These are phyloP conservation scores for Plantago major DNA, from an alignment of 257 asterid species.

Conservation along the genomic window DNA sequence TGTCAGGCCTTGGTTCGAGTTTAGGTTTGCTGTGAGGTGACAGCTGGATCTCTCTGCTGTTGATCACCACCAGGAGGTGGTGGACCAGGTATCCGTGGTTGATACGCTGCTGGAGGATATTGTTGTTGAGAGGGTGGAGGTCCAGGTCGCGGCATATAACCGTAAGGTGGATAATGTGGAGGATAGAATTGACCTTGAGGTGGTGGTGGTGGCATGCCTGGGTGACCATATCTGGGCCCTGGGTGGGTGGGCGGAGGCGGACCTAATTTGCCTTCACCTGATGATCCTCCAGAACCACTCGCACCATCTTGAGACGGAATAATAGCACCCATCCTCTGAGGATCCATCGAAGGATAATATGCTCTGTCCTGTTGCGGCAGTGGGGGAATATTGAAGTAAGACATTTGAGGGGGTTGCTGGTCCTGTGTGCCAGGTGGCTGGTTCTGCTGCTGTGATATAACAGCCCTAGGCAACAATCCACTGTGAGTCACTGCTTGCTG, in stretches of 20 bases:
- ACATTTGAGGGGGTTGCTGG: conserved; percentile 59
- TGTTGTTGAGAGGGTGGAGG: conserved; percentile 59
- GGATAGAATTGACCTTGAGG: conserved; percentile 68
- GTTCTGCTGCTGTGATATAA: conserved; percentile 88
- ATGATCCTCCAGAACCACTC: conserved; percentile 50
- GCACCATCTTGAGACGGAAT: conserved; percentile 71
- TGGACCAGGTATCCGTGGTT: conserved; percentile 43
- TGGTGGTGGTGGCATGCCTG: conserved; percentile 54
- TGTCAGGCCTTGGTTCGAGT: neutral
- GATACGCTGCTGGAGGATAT: conserved; percentile 33
- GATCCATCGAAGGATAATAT: conserved; percentile 95
- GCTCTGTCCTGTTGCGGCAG: conserved; percentile 71
- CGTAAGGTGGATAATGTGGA: conserved; percentile 61
- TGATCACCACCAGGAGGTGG: conserved; percentile 41
- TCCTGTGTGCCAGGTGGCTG: conserved; percentile 62
- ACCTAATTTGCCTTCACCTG: conserved; percentile 45
- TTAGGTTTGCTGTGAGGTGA: conserved; percentile 27
- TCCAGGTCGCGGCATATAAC: conserved; percentile 63
- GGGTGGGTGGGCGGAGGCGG: conserved; percentile 25
- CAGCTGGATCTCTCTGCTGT: conserved; percentile 41
- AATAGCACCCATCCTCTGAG: conserved; percentile 93
- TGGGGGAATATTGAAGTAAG: conserved; percentile 85
- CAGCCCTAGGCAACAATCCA: conserved; percentile 83
- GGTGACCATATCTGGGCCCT: conserved; percentile 47
- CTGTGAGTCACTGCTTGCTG: conserved; percentile 81